phyloP scores from a whole-genome alignment of 2,329 filamentous ascomycete species.

The Microcyclosporella mali region DNA sequence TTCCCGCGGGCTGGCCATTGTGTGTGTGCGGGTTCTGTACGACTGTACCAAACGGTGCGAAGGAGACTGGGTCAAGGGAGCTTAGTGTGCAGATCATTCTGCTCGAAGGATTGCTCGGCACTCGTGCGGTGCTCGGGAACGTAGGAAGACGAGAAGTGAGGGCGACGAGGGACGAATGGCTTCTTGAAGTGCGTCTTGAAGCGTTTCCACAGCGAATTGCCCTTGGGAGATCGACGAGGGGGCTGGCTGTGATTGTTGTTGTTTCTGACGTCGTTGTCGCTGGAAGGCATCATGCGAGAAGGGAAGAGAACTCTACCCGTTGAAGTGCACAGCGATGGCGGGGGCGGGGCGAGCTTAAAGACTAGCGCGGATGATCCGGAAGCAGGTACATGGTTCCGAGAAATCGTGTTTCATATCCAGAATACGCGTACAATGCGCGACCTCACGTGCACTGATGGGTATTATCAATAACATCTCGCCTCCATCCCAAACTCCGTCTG shows the following conservation, averaged over 20 bases:
- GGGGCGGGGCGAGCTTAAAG: not conserved
- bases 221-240: conserved; percentile 3
- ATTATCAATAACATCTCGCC: too few species aligned
- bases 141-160: conserved; percentile 5
- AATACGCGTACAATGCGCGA: too few species aligned
- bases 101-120: conserved; percentile 31
- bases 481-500: too few species aligned
- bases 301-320: conserved; percentile 3
- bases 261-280: too few species aligned
- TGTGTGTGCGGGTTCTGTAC: conserved; percentile 57
- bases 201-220: conserved; percentile 6
- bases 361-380: conserved; percentile 1
- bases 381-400: too few species aligned
- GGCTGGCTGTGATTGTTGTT: not conserved
- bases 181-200: conserved; percentile 6
- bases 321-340: not conserved
- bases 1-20: conserved; percentile 11
- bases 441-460: too few species aligned
- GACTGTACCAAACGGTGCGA: conserved; percentile 76
- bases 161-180: conserved; percentile 15
- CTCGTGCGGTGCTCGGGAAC: conserved; percentile 6
- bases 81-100: conserved; percentile 49
- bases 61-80: conserved; percentile 62
- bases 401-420: too few species aligned
- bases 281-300: conserved; percentile 7